phyloP scores from a whole-genome alignment of 2,329 filamentous ascomycete genomes.

The Myriosclerotinia scirpicola region DNA sequence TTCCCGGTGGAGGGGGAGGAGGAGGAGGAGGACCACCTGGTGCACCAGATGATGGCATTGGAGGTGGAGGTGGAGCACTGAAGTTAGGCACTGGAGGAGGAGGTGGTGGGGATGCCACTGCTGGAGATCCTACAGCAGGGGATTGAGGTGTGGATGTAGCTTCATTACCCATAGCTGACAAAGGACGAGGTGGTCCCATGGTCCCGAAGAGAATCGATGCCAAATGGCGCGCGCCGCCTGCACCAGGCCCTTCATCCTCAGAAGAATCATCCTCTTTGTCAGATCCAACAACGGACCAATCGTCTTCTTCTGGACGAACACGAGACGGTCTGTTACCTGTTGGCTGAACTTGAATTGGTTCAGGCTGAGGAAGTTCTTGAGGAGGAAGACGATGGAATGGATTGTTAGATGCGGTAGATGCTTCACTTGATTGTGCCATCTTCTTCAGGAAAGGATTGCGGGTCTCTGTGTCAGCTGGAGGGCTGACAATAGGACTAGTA shows the following conservation, averaged over 20 bases:
- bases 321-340: slow-evolving; percentile 51
- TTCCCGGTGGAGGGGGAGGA: slow-evolving; percentile 41
- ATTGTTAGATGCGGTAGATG: slow-evolving; percentile 74
- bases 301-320: slow-evolving; percentile 65
- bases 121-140: slow-evolving; percentile 44
- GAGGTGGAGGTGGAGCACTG: slow-evolving; percentile 48
- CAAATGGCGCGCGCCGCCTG: slow-evolving; percentile 83
- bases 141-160: slow-evolving; percentile 46
- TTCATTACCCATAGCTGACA: slow-evolving; percentile 79
- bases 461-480: slow-evolving; percentile 69
- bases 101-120: slow-evolving; percentile 47
- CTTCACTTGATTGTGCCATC: slow-evolving; percentile 63
- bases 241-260: slow-evolving; percentile 75
- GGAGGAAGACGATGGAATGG: slow-evolving; percentile 89
- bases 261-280: slow-evolving; percentile 71
- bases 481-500: slow-evolving; percentile 45
- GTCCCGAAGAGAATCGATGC: slow-evolving; percentile 95
- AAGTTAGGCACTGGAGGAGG: slow-evolving; percentile 49
- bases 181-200: slow-evolving; percentile 87
- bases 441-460: slow-evolving; percentile 95
- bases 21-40: slow-evolving; percentile 44
- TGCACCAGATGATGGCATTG: slow-evolving; percentile 47
- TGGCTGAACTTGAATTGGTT: slow-evolving; percentile 46
- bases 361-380: slow-evolving; percentile 49
- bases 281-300: slow-evolving; percentile 80